phyloP scores from a whole-genome alignment of 2,329 filamentous ascomycete genomes.

The Neospermospora avenae region DNA sequence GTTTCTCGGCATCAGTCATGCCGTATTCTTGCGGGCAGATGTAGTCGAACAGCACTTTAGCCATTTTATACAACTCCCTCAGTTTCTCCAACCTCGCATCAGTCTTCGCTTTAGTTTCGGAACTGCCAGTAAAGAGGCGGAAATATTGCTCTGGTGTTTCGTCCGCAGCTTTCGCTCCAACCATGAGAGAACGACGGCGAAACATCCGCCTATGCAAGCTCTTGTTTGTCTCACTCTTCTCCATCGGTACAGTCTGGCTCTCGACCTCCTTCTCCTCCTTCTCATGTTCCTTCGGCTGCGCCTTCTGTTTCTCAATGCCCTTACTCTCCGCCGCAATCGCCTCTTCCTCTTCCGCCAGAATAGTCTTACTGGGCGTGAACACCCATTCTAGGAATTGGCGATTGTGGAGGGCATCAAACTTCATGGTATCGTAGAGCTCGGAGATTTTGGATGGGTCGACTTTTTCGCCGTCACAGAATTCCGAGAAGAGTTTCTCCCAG shows the following conservation, averaged over 20 bases:
- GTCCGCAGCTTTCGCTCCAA: conserved; percentile 47
- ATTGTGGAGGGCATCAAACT: conserved; percentile 97
- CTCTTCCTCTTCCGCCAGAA: conserved; percentile 66
- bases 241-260: conserved; percentile 24
- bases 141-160: conserved; percentile 67
- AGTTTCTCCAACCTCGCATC: conserved; percentile 85
- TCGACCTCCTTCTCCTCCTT: conserved; percentile 25
- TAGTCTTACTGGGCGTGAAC: conserved; percentile 79
- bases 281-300: conserved; percentile 26
- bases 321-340: conserved; percentile 36
- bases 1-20: conserved; percentile 90
- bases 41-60: conserved; percentile 96
- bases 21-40: conserved; percentile 98
- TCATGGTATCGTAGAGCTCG: conserved; percentile 99
- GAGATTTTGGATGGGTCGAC: conserved; percentile 98
- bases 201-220: conserved; percentile 49
- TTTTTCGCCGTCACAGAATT: conserved; percentile 96
- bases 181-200: conserved; percentile 58
- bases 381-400: conserved; percentile 96
- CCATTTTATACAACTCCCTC: conserved; percentile 86
- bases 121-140: conserved; percentile 78
- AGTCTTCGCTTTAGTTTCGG: conserved; percentile 71
- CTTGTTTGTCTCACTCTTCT: conserved; percentile 30
- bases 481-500: conserved; percentile 96
- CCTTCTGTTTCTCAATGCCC: conserved; percentile 27